Evolutionary conservation across 2,329 filamentous ascomycete species (phyloP).

Genomic region (Paradendryphiella salina): DNA sequence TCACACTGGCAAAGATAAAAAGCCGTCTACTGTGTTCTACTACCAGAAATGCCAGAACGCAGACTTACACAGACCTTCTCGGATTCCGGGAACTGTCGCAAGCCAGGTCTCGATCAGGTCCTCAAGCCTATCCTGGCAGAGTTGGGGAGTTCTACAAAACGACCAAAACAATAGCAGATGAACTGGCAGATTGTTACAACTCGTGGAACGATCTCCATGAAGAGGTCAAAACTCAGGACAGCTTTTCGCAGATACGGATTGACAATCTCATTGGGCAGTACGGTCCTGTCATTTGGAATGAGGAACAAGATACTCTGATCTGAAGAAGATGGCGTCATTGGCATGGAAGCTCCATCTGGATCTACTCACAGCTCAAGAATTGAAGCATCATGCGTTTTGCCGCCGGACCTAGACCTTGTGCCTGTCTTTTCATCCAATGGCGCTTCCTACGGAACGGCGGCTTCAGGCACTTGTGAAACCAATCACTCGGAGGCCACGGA

Average conservation of each 20-base stretch:
- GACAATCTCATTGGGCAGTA: neutral
- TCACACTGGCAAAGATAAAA: neutral
- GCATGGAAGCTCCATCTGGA: neutral
- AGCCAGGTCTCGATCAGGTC: neutral
- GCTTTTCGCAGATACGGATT: neutral
- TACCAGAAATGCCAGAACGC: neutral
- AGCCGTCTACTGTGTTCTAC: neutral
- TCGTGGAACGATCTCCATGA: neutral
- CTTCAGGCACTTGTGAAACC: neutral
- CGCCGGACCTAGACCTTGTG: neutral
- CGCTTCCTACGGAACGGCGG: no score
- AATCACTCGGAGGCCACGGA: neutral
- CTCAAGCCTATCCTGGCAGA: neutral
- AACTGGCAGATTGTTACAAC: neutral
- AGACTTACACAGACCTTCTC: neutral
- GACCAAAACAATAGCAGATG: neutral
- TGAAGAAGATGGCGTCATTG: neutral
- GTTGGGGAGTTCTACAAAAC: neutral
- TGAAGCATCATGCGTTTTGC: neutral
- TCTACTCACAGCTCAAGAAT: neutral
- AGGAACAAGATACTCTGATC: no score
- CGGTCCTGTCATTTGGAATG: neutral
- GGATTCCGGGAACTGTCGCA: neutral
- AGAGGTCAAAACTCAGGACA: neutral
- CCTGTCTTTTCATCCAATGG: neutral